phyloP scores from a whole-genome alignment of 805 yeast species.

The Candida peoriensis region DNA sequence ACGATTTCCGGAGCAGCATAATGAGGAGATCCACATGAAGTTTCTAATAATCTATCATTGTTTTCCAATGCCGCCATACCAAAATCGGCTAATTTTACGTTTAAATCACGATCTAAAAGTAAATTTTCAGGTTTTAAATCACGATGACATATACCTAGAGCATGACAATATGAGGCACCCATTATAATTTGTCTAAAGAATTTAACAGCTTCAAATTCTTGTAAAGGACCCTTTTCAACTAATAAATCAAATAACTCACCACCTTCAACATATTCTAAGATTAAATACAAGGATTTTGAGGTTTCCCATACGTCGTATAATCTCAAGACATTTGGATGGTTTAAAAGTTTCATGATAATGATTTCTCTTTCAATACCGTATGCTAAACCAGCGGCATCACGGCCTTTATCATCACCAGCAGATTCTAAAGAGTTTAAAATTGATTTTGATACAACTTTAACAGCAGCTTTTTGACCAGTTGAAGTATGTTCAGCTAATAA shows the following conservation, averaged over 20 bases:
- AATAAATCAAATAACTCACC: slow-evolving; percentile 77
- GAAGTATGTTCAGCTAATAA: slow-evolving; percentile 63
- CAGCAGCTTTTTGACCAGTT: slow-evolving; percentile 77
- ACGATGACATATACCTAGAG: slow-evolving; percentile 75
- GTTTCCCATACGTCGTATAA: slow-evolving; percentile 98
- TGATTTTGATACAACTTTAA: slow-evolving; percentile 73
- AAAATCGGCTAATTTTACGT: slow-evolving; percentile 78
- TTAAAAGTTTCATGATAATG: slow-evolving; percentile 91
- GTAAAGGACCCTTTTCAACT: slow-evolving; percentile 62
- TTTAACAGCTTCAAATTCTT: slow-evolving; percentile 68
- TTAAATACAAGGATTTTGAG: slow-evolving; percentile 76
- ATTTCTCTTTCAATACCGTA: slow-evolving; percentile 97
- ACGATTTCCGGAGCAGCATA: slow-evolving; percentile 88
- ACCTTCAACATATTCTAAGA: slow-evolving; percentile 82
- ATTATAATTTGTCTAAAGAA: slow-evolving; percentile 73
- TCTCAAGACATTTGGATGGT: slow-evolving; percentile 91
- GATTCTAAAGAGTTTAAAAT: slow-evolving; percentile 33
- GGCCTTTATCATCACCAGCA: slow-evolving; percentile 31
- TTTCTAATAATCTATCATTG: slow-evolving; percentile 63
- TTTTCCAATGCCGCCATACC: slow-evolving; percentile 87
- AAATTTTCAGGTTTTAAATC: slow-evolving; percentile 81
- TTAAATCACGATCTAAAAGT: slow-evolving; percentile 57
- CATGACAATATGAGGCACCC: slow-evolving; percentile 80
- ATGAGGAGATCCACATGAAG: slow-evolving; percentile 86
- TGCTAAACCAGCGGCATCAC: slow-evolving; percentile 64